phyloP scores from a whole-genome alignment of 495 filamentous ascomycete species.

The Daldinia loculata region DNA sequence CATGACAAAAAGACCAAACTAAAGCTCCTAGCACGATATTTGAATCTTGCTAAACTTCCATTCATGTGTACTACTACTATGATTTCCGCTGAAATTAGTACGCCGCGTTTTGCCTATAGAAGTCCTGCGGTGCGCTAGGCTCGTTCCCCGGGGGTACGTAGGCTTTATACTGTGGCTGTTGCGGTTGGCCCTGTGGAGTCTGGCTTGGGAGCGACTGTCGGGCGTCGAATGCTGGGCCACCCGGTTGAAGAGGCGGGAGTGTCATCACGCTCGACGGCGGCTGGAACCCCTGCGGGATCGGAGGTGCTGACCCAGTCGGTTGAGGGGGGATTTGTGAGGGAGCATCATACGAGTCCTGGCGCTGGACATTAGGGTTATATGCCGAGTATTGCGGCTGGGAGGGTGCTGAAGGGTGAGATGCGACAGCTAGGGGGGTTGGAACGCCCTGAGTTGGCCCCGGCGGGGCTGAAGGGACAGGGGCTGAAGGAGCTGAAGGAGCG shows the following conservation, averaged over 20 bases:
- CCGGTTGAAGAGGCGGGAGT: constrained; percentile 52
- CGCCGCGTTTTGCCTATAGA: constrained; percentile 47
- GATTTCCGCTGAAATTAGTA: constrained; percentile 24
- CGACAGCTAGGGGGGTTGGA: constrained; percentile 41
- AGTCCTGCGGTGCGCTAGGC: constrained; percentile 52
- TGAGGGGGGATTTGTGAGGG: constrained; percentile 52
- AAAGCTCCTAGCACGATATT: background rate
- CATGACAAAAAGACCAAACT: background rate
- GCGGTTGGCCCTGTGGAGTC: constrained; percentile 4
- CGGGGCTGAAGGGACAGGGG: constrained; percentile 37
- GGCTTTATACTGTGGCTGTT: constrained; percentile 54
- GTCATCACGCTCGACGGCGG: constrained; percentile 54
- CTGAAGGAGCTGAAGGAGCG: constrained; percentile 38
- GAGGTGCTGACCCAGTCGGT: constrained; percentile 48
- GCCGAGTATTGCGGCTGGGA: constrained; percentile 53
- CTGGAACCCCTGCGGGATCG: constrained; percentile 54
- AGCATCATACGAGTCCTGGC: constrained; percentile 47
- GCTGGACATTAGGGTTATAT: constrained; percentile 52
- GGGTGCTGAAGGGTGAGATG: constrained; percentile 43
- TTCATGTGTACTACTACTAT: background rate
- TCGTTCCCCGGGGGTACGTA: constrained; percentile 48
- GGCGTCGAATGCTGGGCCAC: constrained; percentile 51
- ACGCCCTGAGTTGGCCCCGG: constrained; percentile 42
- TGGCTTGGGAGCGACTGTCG: constrained; percentile 55
- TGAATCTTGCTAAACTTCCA: background rate